Percentiles rank a stretch among this genome's conserved stretches.
Evolutionary conservation across 805 yeast genomes (phyloP).

Genomic region (Suhomyces prunicola): DNA sequence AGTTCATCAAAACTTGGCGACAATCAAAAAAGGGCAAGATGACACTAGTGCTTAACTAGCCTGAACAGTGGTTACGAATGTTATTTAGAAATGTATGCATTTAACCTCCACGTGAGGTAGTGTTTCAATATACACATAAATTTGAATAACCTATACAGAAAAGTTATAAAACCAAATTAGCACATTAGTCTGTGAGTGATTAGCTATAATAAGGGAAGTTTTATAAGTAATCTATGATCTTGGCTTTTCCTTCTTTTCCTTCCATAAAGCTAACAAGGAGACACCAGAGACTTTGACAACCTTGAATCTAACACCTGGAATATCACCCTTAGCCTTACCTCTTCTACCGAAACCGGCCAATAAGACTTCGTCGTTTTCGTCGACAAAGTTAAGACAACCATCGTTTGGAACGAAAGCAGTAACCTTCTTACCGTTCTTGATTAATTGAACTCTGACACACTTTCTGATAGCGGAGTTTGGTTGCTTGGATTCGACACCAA

Average conservation of each 20-base stretch:
- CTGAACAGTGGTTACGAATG: neutral
- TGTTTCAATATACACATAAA: slow-evolving; percentile 20
- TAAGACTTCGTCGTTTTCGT: slow-evolving; percentile 99
- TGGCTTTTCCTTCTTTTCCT: slow-evolving; percentile 99
- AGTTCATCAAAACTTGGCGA: neutral
- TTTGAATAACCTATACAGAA: slow-evolving; percentile 7
- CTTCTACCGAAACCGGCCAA: slow-evolving; percentile 99
- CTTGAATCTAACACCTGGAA: slow-evolving; percentile 99
- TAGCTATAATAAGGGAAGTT: slow-evolving; percentile 1
- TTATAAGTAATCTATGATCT: slow-evolving; percentile 68
- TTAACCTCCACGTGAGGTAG: slow-evolving; percentile 9
- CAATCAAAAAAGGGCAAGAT: neutral
- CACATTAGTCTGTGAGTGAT: slow-evolving; percentile 1
- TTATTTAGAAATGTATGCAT: slow-evolving; percentile 15
- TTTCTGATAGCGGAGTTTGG: slow-evolving; percentile 99
- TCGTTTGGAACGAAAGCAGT: slow-evolving; percentile 99
- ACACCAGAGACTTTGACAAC: slow-evolving; percentile 99
- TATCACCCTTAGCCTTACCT: slow-evolving; percentile 99
- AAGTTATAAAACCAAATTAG: slow-evolving; percentile 2
- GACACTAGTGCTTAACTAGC: neutral
- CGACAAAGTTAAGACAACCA: slow-evolving; percentile 99
- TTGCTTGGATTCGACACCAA: slow-evolving; percentile 99
- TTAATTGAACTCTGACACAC: slow-evolving; percentile 99
- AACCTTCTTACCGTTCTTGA: slow-evolving; percentile 99
- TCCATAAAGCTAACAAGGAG: slow-evolving; percentile 98